Evolutionary conservation across 2,329 filamentous ascomycete species (phyloP).

Genomic region (Tothia fuscella): DNA sequence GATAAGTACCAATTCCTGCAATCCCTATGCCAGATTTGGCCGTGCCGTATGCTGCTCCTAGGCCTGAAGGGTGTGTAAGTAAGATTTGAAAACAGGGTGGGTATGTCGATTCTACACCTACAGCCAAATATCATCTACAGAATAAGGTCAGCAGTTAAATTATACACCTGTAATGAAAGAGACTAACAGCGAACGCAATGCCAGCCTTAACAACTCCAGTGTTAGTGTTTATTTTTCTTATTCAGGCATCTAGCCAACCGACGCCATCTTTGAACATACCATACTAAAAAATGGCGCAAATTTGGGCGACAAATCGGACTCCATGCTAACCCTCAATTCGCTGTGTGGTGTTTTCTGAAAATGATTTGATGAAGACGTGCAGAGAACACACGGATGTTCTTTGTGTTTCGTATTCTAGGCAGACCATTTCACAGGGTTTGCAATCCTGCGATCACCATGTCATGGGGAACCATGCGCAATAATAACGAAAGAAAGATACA

Average conservation of each 20-base stretch:
- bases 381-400: no score
- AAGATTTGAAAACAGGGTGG: background rate
- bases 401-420: no score
- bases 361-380: no score
- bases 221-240: conserved; percentile 23
- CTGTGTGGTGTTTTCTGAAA: no score
- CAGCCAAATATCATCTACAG: conserved; percentile 69
- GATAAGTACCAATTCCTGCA: conserved; percentile 71
- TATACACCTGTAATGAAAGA: background rate
- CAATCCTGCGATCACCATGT: no score
- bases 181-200: conserved; percentile 56
- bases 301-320: no score
- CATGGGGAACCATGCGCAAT: no score
- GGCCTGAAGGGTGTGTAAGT: conserved; percentile 30
- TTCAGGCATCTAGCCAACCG: no score
- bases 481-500: no score
- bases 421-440: no score
- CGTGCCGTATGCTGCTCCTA: conserved; percentile 75
- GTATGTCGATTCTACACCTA: conserved; percentile 37
- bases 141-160: conserved; percentile 9
- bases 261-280: no score
- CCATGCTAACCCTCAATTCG: no score
- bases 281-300: conserved; percentile 84
- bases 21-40: conserved; percentile 84
- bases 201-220: conserved; percentile 49